Conservation (phyloP, 2,329 filamentous ascomycete species). For the Paraphoma chrysanthemicola region DNA sequence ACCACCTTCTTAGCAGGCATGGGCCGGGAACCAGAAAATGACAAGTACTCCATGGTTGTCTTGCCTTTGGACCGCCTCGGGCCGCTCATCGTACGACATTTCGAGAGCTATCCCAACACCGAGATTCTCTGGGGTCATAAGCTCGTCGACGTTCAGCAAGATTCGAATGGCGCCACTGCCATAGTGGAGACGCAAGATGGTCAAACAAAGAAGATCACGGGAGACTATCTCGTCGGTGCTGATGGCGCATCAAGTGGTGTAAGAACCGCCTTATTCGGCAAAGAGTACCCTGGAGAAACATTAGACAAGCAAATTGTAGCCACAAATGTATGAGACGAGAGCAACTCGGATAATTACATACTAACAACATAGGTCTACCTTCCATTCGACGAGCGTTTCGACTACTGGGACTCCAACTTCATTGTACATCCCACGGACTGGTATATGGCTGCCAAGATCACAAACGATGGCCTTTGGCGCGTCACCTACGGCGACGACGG, state of each 20-base stretch:
- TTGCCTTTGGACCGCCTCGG: conserved; percentile 40
- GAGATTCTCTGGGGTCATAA: conserved; percentile 42
- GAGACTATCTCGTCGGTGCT: conserved; percentile 44
- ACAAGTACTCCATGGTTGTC: conserved; percentile 37
- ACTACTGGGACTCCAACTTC: conserved; percentile 65
- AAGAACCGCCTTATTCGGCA: conserved; percentile 40
- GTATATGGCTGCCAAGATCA: conserved; percentile 68
- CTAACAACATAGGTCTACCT: conserved; percentile 62
- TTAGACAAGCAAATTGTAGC: conserved; percentile 68
- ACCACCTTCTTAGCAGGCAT: conserved; percentile 40
- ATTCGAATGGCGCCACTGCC: conserved; percentile 36
- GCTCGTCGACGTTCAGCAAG: conserved; percentile 38
- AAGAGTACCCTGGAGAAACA: conserved; percentile 64
- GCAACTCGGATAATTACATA: neutral
- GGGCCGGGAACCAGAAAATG: conserved; percentile 36
- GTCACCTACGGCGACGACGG: conserved; percentile 68
- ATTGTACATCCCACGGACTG: conserved; percentile 68
- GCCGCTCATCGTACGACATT: conserved; percentile 35
- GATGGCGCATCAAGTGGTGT: conserved; percentile 45
- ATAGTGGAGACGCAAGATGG: conserved; percentile 35
- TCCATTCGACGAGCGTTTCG: conserved; percentile 62
- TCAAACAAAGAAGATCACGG: conserved; percentile 31
- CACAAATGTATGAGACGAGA: conserved; percentile 59
- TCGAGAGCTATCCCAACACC: conserved; percentile 34
- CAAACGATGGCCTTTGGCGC: conserved; percentile 65